Percentiles rank a stretch among this genome's conserved stretches.
phyloP scores from a whole-genome alignment of 768 basidiomycete species.

The Rhizopogon salebrosus region DNA sequence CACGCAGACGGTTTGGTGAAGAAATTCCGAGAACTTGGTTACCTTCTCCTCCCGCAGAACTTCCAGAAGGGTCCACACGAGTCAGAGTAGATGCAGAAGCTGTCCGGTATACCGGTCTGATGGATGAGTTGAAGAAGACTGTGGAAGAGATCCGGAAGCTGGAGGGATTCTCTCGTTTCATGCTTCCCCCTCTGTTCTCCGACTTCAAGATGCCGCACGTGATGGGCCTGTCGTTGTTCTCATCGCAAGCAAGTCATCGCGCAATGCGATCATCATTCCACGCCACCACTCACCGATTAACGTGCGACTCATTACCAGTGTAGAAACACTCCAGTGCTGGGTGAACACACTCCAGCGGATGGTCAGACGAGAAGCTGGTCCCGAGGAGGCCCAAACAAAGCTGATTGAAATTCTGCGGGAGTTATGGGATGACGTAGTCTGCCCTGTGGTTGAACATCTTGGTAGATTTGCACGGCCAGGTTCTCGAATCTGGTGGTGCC shows the following conservation, averaged over 20 bases:
- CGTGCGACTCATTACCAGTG: not conserved
- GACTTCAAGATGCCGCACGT: constrained; percentile 3
- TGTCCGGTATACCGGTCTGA: not conserved
- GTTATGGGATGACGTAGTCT: constrained; percentile 9
- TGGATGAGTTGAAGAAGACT: constrained; percentile 9
- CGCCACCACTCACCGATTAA: not conserved
- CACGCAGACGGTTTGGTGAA: not conserved
- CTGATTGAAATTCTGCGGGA: not conserved
- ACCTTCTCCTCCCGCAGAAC: not conserved
- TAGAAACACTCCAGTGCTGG: not conserved
- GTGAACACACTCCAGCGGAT: not conserved
- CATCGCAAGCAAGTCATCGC: not conserved
- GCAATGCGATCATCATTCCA: constrained; percentile 6
- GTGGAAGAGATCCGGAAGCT: no score
- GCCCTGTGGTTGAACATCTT: no score
- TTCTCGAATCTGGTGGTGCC: constrained; percentile 2
- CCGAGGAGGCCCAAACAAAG: not conserved
- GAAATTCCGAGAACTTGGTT: not conserved
- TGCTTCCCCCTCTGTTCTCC: constrained; percentile 6
- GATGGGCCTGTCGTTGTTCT: constrained; percentile 3
- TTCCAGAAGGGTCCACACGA: not conserved
- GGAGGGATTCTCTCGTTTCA: constrained; percentile 9
- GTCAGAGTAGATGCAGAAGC: not conserved
- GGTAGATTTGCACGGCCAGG: not conserved
- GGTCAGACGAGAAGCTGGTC: not conserved